These are phyloP conservation scores for Volvariella surrecta DNA, from an alignment of 1,284 basidiomycete genomes.

Conservation along the genomic window DNA sequence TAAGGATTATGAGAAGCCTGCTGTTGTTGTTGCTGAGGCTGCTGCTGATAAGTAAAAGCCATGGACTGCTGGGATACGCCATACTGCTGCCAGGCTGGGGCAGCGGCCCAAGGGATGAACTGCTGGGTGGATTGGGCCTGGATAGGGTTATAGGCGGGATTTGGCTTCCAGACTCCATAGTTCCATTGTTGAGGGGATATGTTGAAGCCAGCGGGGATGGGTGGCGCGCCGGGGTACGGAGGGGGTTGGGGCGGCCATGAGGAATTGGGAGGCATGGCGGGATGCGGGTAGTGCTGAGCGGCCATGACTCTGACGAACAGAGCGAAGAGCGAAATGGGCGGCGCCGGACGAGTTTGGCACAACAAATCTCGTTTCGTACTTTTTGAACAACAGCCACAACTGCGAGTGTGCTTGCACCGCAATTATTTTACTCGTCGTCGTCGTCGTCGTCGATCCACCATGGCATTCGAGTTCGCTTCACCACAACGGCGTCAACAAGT, in stretches of 20 bases:
- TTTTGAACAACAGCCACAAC: neutral
- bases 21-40: constrained; percentile 17
- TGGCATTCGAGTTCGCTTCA: no score
- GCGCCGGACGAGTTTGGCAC: no score
- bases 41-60: constrained; percentile 10
- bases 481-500: no score
- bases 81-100: constrained; percentile 25
- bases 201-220: constrained; percentile 32
- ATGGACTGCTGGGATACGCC: constrained; percentile 9
- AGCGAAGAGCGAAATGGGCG: no score
- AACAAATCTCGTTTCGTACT: no score
- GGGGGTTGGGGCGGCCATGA: constrained; percentile 14
- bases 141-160: constrained; percentile 30
- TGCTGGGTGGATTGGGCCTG: constrained; percentile 14
- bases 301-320: neutral
- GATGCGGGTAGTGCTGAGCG: neutral
- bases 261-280: constrained; percentile 2
- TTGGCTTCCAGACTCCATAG: constrained; percentile 37
- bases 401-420: neutral
- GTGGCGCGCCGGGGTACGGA: constrained; percentile 35
- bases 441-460: no score
- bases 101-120: constrained; percentile 28
- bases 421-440: no score
- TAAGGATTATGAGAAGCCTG: constrained; percentile 43
- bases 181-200: constrained; percentile 38